Percentiles rank a stretch among this genome's conserved stretches.
phyloP scores from a whole-genome alignment of 2,329 filamentous ascomycete species.

The Teratosphaeria destructans region DNA sequence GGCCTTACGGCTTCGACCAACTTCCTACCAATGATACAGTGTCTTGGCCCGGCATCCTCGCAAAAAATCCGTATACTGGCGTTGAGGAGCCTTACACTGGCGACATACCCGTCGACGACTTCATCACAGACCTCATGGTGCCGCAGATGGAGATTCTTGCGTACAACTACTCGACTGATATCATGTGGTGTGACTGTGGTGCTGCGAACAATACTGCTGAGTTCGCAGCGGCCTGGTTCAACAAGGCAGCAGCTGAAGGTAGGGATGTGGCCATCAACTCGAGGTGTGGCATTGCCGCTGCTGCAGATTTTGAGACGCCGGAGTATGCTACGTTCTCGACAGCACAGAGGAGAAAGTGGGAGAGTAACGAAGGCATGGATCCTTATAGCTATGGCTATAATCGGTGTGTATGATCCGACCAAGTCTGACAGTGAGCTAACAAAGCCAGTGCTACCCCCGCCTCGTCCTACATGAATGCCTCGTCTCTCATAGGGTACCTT shows the following conservation, averaged over 20 bases:
- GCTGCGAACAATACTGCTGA: slow-evolving; percentile 33
- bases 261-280: slow-evolving; percentile 47
- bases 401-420: slow-evolving; percentile 12
- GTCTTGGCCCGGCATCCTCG: slow-evolving; percentile 32
- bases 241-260: slow-evolving; percentile 28
- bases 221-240: slow-evolving; percentile 36
- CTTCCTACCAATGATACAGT: neutral
- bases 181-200: slow-evolving; percentile 41
- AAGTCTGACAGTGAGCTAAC: neutral
- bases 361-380: slow-evolving; percentile 50
- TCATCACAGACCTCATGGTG: slow-evolving; percentile 31
- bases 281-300: slow-evolving; percentile 42
- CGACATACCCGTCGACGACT: slow-evolving; percentile 33
- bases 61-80: slow-evolving; percentile 36
- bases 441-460: slow-evolving; percentile 34
- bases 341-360: slow-evolving; percentile 48
- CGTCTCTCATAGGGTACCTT: slow-evolving; percentile 36
- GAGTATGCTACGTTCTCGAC: slow-evolving; percentile 45
- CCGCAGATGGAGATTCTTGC: slow-evolving; percentile 37
- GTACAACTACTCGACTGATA: slow-evolving; percentile 31
- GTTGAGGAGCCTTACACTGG: slow-evolving; percentile 34
- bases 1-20: slow-evolving; percentile 29
- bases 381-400: slow-evolving; percentile 52
- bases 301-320: slow-evolving; percentile 50
- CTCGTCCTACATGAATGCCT: slow-evolving; percentile 43